Base-by-base conservation (phyloP, 495 filamentous ascomycete genomes). In the Cercophora sp. region DNA sequence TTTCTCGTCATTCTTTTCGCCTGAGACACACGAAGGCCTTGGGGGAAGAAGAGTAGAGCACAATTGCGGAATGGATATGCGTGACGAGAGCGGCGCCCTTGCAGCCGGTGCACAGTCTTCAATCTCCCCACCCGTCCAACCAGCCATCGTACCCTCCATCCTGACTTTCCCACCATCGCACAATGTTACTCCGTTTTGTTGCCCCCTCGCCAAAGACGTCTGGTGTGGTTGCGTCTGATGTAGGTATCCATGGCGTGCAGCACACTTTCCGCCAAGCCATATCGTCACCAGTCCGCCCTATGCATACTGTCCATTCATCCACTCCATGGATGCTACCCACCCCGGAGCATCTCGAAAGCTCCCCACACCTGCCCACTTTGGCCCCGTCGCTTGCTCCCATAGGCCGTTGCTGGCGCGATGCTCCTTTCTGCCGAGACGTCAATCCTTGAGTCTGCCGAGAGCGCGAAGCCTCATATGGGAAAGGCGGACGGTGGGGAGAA, bases 161-260 rank as follows among this genome's bases (percentile, higher is more conserved):
- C 24, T 36, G 27, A 22, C 48, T 18, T 15, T 39, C 24, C n/a
- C 48, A 16, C 29, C 46, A 19, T 48, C 18, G 13, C n/a, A 29
- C 44, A 32, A 51, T 51, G 36, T 29, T 16, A 41, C 48, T 23
- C 25, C 5, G 16, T 23, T 13, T 43, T 22, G 40, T 24, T 13
- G 18, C 19, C 18, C 18, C 40, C 40, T 16, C n/a, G n/a, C 40
- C 40, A 22, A 32, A 32, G 40, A 22, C 40, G 40, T 43, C 36
- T 22, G 40, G 40, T 25, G 20, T 23, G 20, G 5, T 43, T 18
- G 13, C 11, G 18, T 43, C 36, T 15, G 36, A 49, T 25, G 47
- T 35, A 37, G 36, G 51, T 27, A 23, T 36, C 41, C 39, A 56
- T 56, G 53, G 47, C 53, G 53, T 56, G 53, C 53, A 50, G 46